Evolutionary conservation across 1,284 basidiomycete species (phyloP).

Genomic region (Ustilago nuda): DNA sequence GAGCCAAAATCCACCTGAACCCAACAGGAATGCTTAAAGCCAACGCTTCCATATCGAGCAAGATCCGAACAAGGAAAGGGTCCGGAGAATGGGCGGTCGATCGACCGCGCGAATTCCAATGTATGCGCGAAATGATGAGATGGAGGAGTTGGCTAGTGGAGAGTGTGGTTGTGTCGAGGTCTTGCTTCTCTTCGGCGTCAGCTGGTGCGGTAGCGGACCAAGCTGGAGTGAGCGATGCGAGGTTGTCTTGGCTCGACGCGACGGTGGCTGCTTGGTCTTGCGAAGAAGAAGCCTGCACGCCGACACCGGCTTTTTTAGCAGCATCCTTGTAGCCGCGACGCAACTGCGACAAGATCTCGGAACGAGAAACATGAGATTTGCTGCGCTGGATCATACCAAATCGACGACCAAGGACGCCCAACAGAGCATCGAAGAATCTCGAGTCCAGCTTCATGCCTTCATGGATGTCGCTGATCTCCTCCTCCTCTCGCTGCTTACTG

Average conservation of each 20-base stretch:
- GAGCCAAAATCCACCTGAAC: slow-evolving; percentile 31
- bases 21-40: slow-evolving; percentile 29
- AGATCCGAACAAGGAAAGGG: slow-evolving; percentile 29
- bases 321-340: slow-evolving; percentile 21
- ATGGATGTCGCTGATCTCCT: not conserved
- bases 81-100: slow-evolving; percentile 24
- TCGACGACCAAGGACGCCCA: slow-evolving; percentile 42
- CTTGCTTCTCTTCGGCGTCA: not conserved
- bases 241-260: not conserved
- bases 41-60: slow-evolving; percentile 41
- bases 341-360: slow-evolving; percentile 21
- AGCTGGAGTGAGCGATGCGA: not conserved
- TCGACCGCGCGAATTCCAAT: slow-evolving; percentile 33
- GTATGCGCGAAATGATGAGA: slow-evolving; percentile 10
- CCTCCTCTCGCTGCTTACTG: not conserved
- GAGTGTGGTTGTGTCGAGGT: not conserved
- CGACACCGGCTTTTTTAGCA: not conserved
- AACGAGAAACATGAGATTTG: slow-evolving; percentile 20
- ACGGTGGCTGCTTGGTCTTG: not conserved
- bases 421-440: slow-evolving; percentile 37
- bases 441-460: slow-evolving; percentile 17
- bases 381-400: slow-evolving; percentile 32
- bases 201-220: not conserved
- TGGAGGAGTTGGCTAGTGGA: slow-evolving; percentile 12
- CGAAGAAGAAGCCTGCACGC: not conserved